These are phyloP conservation scores for Lagenidium giganteum DNA, from an alignment of 352 stramenopile species.

Conservation along the genomic window DNA sequence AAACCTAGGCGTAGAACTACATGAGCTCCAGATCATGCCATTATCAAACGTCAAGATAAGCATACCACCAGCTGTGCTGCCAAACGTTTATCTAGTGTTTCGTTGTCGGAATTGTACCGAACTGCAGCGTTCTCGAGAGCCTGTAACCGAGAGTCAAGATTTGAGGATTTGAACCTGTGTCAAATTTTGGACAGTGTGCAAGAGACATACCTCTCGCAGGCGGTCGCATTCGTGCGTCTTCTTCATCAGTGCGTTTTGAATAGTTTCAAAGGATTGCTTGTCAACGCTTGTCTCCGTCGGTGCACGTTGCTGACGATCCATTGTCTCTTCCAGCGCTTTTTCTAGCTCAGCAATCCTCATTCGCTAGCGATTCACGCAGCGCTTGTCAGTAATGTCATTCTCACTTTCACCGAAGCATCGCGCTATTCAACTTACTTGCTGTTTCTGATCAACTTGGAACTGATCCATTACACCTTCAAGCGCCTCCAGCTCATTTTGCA, in stretches of 20 bases:
- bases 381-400: too few relatives aligned
- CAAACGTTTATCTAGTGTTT: constrained; percentile 66
- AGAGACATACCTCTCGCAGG: constrained; percentile 41
- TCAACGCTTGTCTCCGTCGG: not conserved
- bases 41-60: not conserved
- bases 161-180: too few relatives aligned
- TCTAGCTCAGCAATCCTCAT: constrained; percentile 50
- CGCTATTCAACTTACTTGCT: constrained; percentile 10
- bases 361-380: too few relatives aligned
- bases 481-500: constrained; percentile 46
- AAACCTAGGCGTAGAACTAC: constrained; percentile 23
- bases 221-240: constrained; percentile 68
- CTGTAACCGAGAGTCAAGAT: constrained; percentile 20
- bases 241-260: constrained; percentile 43
- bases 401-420: constrained; percentile 4
- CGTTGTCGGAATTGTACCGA: constrained; percentile 46
- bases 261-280: too few relatives aligned
- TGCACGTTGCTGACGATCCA: too few relatives aligned
- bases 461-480: constrained; percentile 61
- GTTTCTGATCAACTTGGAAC: constrained; percentile 58
- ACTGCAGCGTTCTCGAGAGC: constrained; percentile 51
- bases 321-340: constrained; percentile 31
- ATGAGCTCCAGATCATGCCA: not conserved
- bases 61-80: constrained; percentile 64
- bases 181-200: too few relatives aligned